Evolutionary conservation across 345 rosid genomes (phyloP), one percentile per base, ranked within the genome.

Genomic region (Gossypium turneri): DNA sequence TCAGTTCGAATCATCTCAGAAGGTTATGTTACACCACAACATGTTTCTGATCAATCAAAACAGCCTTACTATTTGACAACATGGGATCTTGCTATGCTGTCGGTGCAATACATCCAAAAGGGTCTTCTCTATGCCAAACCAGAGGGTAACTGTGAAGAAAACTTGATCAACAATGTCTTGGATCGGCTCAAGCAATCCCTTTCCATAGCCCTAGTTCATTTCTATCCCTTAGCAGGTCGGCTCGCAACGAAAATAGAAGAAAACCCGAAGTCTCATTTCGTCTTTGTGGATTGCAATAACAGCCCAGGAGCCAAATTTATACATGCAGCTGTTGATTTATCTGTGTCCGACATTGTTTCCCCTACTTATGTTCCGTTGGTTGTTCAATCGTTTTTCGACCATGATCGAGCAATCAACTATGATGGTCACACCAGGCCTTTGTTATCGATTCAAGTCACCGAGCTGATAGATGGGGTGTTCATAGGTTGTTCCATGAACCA

Each of bases 141-240:
- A 0, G 61, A 57, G 15, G 29, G 73, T 55, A 61, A 55, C 22
- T 44, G 52, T 45, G 15, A 69, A 34, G 34, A 74, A 66, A 61
- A 51, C 72, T 87, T 82, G 85, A 82, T 85, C 71, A 58, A 44
- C 0, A 56, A 81, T 76, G 38, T 85, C 59, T 66, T 88, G 74
- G 78, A 80, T 6, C 80, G 76, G 71, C 87, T 92, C 9, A 83
- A 77, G 74, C 76, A 73, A 7, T 94, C 96, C 52, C 90, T 88
- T 0, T 81, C 93, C 9, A 79, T 75, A 20, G 76, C 94, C n/a
- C 97, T 92, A 0, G 79, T 85, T 51, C 90, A 94, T 78, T 90
- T 87, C 84, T 84, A 86, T 78, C 97, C 98, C 0, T 89, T 92
- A 0, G 80, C 92, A 2, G 94, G 98, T 72, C 89, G 97, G 15